These are phyloP conservation scores for Pisolithus thermaeus DNA, from an alignment of 1,284 basidiomycete genomes.

Conservation along the genomic window DNA sequence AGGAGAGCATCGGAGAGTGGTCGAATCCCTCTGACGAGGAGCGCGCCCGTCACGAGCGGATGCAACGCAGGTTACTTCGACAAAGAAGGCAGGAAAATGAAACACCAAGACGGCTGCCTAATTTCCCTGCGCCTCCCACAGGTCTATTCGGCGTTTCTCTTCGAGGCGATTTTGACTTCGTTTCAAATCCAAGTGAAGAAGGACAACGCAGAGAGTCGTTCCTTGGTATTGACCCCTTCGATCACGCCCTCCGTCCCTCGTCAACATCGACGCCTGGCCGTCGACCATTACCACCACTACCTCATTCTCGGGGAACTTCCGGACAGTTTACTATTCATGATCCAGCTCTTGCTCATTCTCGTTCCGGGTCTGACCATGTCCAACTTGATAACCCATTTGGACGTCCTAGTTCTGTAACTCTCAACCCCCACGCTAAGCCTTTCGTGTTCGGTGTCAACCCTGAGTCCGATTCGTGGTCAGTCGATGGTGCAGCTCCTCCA, in stretches of 20 bases:
- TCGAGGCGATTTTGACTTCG: conserved; percentile 54
- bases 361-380: conserved; percentile 37
- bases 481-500: conserved; percentile 27
- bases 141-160: conserved; percentile 36
- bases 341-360: conserved; percentile 59
- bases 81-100: conserved; percentile 41
- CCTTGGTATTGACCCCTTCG: conserved; percentile 35
- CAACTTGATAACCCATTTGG: conserved; percentile 7
- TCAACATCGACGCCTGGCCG: conserved; percentile 30
- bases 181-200: conserved; percentile 81
- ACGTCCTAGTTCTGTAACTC: conserved; percentile 29
- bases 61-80: conserved; percentile 53
- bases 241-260: conserved; percentile 31
- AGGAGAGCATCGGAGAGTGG: conserved; percentile 77
- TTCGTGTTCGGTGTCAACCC: conserved; percentile 60
- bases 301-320: conserved; percentile 60
- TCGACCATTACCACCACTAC: conserved; percentile 53
- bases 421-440: conserved; percentile 76
- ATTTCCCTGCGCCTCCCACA: conserved; percentile 70
- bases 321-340: conserved; percentile 57
- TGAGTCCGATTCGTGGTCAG: conserved; percentile 29
- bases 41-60: conserved; percentile 59
- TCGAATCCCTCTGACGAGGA: conserved; percentile 88
- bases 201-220: conserved; percentile 40
- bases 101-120: conserved; percentile 62